Base-by-base conservation (phyloP, 1,139 yeast species). In the Saccharomyces hybrid region DNA sequence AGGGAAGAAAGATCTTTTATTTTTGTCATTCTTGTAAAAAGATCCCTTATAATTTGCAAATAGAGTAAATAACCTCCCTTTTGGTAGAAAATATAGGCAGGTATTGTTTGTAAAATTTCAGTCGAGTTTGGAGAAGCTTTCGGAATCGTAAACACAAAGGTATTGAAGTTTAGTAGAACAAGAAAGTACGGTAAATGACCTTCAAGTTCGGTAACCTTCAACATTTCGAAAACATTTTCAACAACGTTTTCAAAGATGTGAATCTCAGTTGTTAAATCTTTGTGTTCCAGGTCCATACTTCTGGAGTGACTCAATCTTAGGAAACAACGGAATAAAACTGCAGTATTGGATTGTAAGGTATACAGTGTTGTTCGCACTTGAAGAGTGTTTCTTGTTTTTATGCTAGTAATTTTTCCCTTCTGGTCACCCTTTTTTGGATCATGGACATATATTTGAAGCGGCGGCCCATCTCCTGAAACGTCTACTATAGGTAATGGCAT, bases 301-400 rank as follows among this genome's bases (percentile, higher is more conserved):
- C 63, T 61, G 4, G 67, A 63, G 44, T 65, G 65, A 2, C 67
- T 61, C 46, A 69, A 50, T 50, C 70, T 61, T 48, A 69, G 53
- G 9, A 69, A 58, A 28, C 68, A 63, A 56, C 73, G 68, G 51
- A 71, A 70, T 1, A 73, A 55, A 31, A 68, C 62, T 1, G 73
- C 70, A 2, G 80, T 69, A 61, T 80, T 76, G 4, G 80, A 76
- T 57, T 80, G 85, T 31, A 82, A 69, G 50, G 79, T 76, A 55
- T 78, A 76, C 49, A 75, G 69, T 47, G 83, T 72, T 56, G 75
- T 75, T 54, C 89, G 75, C 21, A 83, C 65, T 59, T 83, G 83
- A 1, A 80, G 69, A 0, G 85, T 71, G 61, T 86, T 86, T 61
- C 85, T 86, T 69, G 75, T 82, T 58, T 79, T 78, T 1, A 85